phyloP scores from a whole-genome alignment of 179 eudicot genomes.

The Amaranthus tricolor region DNA sequence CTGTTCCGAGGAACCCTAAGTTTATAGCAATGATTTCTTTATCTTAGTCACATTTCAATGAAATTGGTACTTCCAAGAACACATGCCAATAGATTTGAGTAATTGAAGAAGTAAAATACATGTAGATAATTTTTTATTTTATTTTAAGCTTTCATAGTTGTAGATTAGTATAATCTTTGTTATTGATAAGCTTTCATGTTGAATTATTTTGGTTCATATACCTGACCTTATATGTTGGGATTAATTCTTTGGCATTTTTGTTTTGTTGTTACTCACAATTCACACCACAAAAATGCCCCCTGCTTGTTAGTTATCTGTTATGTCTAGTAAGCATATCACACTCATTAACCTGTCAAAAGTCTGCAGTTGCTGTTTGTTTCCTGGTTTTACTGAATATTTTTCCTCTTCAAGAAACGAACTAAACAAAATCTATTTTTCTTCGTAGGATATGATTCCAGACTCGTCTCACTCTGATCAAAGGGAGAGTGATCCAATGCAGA shows the following conservation, averaged over 20 bases:
- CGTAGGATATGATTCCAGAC: conserved; percentile 40
- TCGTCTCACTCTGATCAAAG: conserved; percentile 21
- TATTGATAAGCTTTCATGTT: no score
- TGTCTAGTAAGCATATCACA: background rate
- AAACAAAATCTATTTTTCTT: background rate
- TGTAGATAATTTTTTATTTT: no score
- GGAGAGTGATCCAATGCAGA: conserved; percentile 41
- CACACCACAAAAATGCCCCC: background rate
- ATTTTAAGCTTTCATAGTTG: no score
- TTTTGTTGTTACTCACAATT: no score
- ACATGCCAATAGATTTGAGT: no score
- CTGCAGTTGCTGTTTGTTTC: background rate
- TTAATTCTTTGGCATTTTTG: no score
- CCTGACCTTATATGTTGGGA: no score
- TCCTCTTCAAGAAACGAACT: background rate
- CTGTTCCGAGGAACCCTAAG: background rate
- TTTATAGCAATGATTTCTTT: background rate
- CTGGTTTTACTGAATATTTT: background rate
- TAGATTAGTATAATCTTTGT: no score
- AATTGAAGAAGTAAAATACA: no score
- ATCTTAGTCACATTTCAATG: background rate
- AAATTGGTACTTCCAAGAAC: no score
- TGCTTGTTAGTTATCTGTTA: background rate
- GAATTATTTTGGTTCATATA: no score
- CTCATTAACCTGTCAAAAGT: background rate